Evolutionary conservation across 495 filamentous ascomycete genomes (phyloP).

Genomic region (Aspergillus bridgeri): DNA sequence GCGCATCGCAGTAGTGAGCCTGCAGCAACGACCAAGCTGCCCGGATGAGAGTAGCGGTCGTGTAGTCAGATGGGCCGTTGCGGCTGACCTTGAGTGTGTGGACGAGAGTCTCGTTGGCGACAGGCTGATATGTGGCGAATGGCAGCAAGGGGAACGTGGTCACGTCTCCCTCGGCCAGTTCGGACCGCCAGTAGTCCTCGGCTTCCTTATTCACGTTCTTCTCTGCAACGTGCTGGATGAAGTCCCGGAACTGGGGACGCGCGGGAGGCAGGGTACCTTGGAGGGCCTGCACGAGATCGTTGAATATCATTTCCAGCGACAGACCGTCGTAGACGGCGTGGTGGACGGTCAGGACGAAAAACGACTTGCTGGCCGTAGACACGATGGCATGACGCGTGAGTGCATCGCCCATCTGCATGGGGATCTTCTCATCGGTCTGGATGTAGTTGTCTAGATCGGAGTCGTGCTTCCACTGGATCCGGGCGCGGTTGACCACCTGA

Average conservation of each 20-base stretch:
- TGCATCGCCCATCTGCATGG: constrained; percentile 41
- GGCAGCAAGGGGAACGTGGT: constrained; percentile 35
- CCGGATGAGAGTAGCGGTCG: constrained; percentile 13
- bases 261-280: constrained; percentile 8
- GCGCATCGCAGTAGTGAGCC: constrained; percentile 28
- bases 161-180: constrained; percentile 25
- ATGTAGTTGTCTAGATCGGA: constrained; percentile 36
- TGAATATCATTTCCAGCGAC: constrained; percentile 18
- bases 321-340: constrained; percentile 24
- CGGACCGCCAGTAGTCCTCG: constrained; percentile 29
- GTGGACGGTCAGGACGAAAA: constrained; percentile 19
- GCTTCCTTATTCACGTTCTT: constrained; percentile 14
- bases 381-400: constrained; percentile 45
- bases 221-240: constrained; percentile 20
- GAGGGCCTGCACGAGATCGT: constrained; percentile 13
- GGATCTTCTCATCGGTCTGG: constrained; percentile 33
- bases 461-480: constrained; percentile 9
- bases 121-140: constrained; percentile 41
- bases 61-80: constrained; percentile 22
- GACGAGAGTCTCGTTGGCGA: constrained; percentile 7
- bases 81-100: constrained; percentile 10
- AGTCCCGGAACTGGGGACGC: constrained; percentile 19
- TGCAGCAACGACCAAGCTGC: constrained; percentile 45
- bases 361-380: background rate
- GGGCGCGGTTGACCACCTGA: constrained; percentile 38